A percentile compares a stretch with the other conserved stretches of the same genome.
Conservation (phyloP, 164 flowering plant genomes). For the Berberis thunbergii region DNA sequence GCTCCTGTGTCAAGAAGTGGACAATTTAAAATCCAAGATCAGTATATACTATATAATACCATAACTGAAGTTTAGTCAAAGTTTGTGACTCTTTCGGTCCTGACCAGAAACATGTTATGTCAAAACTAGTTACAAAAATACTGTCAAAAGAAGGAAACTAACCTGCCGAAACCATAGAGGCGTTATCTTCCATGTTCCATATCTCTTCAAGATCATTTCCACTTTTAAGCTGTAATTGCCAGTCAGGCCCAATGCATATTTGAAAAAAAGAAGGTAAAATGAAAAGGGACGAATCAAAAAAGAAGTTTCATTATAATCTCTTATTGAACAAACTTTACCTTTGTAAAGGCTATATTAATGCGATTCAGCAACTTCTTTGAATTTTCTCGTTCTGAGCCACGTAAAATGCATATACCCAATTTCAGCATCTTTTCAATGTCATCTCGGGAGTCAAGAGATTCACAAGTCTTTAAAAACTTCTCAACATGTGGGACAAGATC, state of each 20-base stretch:
- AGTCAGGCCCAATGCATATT: neutral
- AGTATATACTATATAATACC: no score
- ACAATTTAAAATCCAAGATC: no score
- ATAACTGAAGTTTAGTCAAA: no score
- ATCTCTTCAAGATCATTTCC: conserved; percentile 36
- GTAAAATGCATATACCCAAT: neutral
- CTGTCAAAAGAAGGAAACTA: conserved; percentile 5
- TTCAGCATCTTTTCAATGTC: neutral
- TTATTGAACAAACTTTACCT: conserved; percentile 30
- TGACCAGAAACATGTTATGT: no score
- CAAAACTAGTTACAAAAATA: neutral
- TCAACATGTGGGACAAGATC: neutral
- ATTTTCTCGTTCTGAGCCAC: neutral
- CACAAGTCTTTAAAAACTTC: conserved; percentile 3
- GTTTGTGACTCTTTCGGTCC: no score
- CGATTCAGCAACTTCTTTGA: conserved; percentile 34
- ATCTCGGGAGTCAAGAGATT: neutral
- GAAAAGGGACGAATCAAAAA: neutral
- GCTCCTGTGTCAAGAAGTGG: neutral
- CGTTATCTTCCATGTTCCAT: conserved; percentile 32
- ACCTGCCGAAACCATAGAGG: conserved; percentile 27
- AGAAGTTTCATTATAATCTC: no score
- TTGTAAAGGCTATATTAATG: conserved; percentile 29
- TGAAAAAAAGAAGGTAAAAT: neutral
- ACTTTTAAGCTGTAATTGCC: conserved; percentile 35